These are phyloP conservation scores for Prunus mira DNA, from an alignment of 306 rosid genomes.

Conservation along the genomic window DNA sequence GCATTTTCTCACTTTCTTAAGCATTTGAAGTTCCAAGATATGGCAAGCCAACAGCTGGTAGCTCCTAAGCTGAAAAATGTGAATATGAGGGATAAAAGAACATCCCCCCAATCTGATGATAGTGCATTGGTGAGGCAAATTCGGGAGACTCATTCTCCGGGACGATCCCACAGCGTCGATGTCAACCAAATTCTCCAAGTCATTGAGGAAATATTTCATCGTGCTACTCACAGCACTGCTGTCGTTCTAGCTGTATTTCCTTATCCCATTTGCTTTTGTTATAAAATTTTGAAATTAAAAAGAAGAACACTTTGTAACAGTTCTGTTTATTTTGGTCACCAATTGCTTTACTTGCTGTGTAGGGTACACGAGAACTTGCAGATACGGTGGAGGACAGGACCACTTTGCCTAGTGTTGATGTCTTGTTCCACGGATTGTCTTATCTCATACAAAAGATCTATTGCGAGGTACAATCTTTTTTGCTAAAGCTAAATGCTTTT, in stretches of 20 bases:
- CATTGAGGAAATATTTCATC: conserved; percentile 50
- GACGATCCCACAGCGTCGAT: conserved; percentile 46
- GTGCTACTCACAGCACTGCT: conserved; percentile 38
- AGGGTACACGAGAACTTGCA: conserved; percentile 47
- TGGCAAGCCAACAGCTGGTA: conserved; percentile 32
- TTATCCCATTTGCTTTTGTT: background rate
- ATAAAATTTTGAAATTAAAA: background rate
- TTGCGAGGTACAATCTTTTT: conserved; percentile 49
- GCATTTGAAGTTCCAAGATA: conserved; percentile 11
- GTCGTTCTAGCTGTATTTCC: conserved; percentile 34
- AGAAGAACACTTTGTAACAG: background rate
- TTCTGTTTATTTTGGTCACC: conserved; percentile 3
- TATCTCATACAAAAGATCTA: conserved; percentile 65
- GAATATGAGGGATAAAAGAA: conserved; percentile 38
- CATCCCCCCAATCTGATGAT: conserved; percentile 59
- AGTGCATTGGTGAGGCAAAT: conserved; percentile 65
- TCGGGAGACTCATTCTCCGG: conserved; percentile 65
- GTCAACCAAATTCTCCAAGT: conserved; percentile 60
- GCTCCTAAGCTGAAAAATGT: conserved; percentile 15
- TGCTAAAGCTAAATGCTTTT: background rate
- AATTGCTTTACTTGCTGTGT: conserved; percentile 14
- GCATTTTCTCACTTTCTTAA: background rate
- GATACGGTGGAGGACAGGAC: conserved; percentile 41
- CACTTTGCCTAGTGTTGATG: conserved; percentile 37
- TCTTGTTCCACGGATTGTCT: conserved; percentile 51